phyloP scores from a whole-genome alignment of 192 early-diverging fungal species.

The Entomortierella chlamydospora region DNA sequence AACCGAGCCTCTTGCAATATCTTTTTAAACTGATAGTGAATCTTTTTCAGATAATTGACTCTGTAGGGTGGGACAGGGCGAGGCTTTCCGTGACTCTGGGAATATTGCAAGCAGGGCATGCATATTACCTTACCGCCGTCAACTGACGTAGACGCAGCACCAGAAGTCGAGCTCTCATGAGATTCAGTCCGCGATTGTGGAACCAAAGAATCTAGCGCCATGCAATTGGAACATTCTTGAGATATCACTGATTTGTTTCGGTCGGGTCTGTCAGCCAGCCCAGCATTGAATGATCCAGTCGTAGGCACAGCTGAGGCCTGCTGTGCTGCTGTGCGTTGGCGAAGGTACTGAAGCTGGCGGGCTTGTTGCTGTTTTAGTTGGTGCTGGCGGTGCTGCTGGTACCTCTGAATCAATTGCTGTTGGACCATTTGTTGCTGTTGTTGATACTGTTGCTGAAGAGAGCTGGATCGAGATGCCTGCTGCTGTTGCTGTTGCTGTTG shows the following conservation, averaged over 20 bases:
- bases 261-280: background rate
- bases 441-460: slow-evolving; percentile 15
- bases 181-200: slow-evolving; percentile 9
- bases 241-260: slow-evolving; percentile 3
- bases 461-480: background rate
- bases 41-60: slow-evolving; percentile 43
- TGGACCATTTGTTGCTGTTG: slow-evolving; percentile 9
- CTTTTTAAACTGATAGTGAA: slow-evolving; percentile 38
- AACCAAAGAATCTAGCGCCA: slow-evolving; percentile 22
- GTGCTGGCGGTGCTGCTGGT: slow-evolving; percentile 43
- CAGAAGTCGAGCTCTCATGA: background rate
- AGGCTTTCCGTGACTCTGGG: slow-evolving; percentile 15
- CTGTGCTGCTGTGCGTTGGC: background rate
- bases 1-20: slow-evolving; percentile 30
- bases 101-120: slow-evolving; percentile 17
- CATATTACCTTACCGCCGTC: slow-evolving; percentile 5
- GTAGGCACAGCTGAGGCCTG: background rate
- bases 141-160: background rate
- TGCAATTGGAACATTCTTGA: slow-evolving; percentile 25
- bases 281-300: background rate
- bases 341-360: slow-evolving; percentile 28
- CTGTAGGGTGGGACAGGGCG: slow-evolving; percentile 34
- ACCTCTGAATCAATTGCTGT: slow-evolving; percentile 33
- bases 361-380: slow-evolving; percentile 28
- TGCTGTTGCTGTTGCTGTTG: slow-evolving; percentile 12